Base-by-base conservation (phyloP, 139 green algal species). In the Chlamydomonas sphaeroides region DNA sequence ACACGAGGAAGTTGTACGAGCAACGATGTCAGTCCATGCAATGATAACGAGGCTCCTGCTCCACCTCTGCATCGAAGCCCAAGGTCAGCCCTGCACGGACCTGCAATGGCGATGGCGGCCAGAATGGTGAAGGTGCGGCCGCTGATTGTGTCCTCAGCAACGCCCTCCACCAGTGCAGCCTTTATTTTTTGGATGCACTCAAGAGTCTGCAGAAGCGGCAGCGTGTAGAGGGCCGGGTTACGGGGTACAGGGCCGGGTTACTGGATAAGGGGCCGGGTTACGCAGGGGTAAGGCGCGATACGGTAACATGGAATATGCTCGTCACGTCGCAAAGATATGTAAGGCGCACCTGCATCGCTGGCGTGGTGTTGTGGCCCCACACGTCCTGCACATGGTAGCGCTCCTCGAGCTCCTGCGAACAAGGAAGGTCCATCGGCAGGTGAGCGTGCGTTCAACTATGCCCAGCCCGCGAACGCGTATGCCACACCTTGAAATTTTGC, bases 151-250 rank as follows among this genome's bases (percentile, higher is more conserved):
- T 78, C 70, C 33, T 78, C 70, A 5, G 21, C 49, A 7, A 51
- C 49, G 4, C 70, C 70, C 51, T 66, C 70, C 49, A 78, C 70
- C 35, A 78, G 51, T 21, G 70, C 70, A 33, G 48, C 28, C 51
- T 78, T 78, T 8, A 78, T 51, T 32, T 78, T 66, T 36, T 78
- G 70, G 35, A 78, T 78, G 35, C 70, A 78, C 35, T 78, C 70
- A 33, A 78, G 70, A 1, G 70, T 78, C 70, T 78, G 70, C 33
- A 53, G n/a, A n/a, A n/a, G n/a, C n/a, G n/a, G n/a, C n/a, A n/a
- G n/a, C n/a, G n/a, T n/a, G n/a, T n/a, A n/a, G n/a, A n/a, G n/a
- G n/a, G n/a, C n/a, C n/a, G n/a, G n/a, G n/a, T n/a, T n/a, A n/a
- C n/a, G n/a, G n/a, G n/a, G n/a, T n/a, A n/a, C n/a, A n/a, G n/a